phyloP scores from a whole-genome alignment of 202 grass and related monocot genomes.

The Zoysia matrella region DNA sequence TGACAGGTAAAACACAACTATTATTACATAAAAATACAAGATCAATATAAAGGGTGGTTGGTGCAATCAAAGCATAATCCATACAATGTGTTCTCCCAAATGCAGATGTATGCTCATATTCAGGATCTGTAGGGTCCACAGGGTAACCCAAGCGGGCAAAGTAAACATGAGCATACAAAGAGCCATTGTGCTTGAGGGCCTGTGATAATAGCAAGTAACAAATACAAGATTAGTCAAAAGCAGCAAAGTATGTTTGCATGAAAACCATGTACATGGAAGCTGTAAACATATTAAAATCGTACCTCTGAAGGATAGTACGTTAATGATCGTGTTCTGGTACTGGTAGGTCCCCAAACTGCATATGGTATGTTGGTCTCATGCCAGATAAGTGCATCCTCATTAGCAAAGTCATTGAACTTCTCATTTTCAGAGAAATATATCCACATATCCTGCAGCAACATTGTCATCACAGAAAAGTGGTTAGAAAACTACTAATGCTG shows the following conservation, averaged over 20 bases:
- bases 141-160: constrained; percentile 94
- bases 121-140: constrained; percentile 91
- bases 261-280: neutral
- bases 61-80: constrained; percentile 40
- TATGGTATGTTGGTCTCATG: constrained; percentile 96
- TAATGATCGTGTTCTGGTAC: constrained; percentile 69
- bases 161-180: constrained; percentile 98
- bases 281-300: constrained; percentile 29
- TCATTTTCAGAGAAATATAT: constrained; percentile 85
- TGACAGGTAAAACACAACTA: constrained; percentile 30
- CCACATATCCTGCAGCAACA: constrained; percentile 92
- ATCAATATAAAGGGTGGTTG: constrained; percentile 13
- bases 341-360: constrained; percentile 77
- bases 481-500: constrained; percentile 34
- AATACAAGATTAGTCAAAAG: constrained; percentile 1
- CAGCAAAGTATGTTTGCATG: neutral
- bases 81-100: constrained; percentile 92
- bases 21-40: constrained; percentile 5
- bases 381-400: constrained; percentile 90
- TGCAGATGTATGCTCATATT: constrained; percentile 81
- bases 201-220: constrained; percentile 31
- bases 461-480: constrained; percentile 29
- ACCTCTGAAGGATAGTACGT: constrained; percentile 97
- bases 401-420: constrained; percentile 85
- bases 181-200: constrained; percentile 95